Base-by-base conservation (phyloP, 345 rosid genomes). In the Abelmoschus esculentus region DNA sequence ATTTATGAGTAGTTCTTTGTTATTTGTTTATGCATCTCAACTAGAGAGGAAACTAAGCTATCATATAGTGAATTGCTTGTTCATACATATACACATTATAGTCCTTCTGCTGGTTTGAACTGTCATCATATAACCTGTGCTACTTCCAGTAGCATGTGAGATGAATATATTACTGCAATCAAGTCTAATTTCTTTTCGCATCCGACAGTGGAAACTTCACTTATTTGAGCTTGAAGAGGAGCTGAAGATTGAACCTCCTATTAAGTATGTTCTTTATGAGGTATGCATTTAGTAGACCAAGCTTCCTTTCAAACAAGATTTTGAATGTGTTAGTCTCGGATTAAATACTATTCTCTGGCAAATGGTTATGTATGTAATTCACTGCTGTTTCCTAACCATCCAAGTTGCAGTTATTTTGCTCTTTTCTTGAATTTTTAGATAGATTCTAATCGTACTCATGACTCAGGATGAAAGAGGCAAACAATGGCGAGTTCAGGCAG, bases 161-260 rank as follows among this genome's bases (percentile, higher is more conserved):
- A 38, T 38, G 42, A 38, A 38, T 38, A 38, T 38, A 38, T 38
- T 38, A 38, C 42, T 6, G 9, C 8, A 38, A 38, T 38, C 2
- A 38, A 38, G 42, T 38, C 9, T 38, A 2, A 38, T 38, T 38
- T 38, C 7, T 3, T 38, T 38, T 38, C 9, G 9, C 42, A 36
- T 36, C 9, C 42, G 7, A 38, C 42, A 38, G 42, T 38, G 42
- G 42, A 38, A 38, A 38, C 42, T 38, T 38, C 42, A 38, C 79
- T 70, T 90, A 66, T 91, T 90, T 73, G 99, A 89, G 88, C 92
- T 95, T 52, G 98, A 95, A 87, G 82, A 82, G 82, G 96, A 90
- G 80, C 72, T 91, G 96, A 86, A 91, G 83, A 78, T 78, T 12
- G 90, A 88, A 5, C 92, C 96, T 72, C 80, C 75, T 36, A 81